Evolutionary conservation across 169 alveolate genomes (phyloP).

Genomic region (Blepharisma undulans): DNA sequence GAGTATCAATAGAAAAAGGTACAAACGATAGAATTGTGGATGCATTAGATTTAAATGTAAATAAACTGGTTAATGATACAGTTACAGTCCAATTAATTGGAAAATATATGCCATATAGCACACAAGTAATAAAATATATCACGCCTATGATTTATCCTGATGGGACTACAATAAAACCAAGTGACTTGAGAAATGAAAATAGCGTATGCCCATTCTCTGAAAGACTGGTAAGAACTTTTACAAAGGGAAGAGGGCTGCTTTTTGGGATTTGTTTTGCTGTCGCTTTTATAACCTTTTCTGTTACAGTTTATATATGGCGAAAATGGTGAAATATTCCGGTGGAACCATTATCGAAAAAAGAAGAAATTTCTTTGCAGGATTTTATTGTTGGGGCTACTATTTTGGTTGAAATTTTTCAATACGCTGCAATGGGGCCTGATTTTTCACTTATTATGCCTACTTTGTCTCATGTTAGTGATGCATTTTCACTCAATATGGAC

Average conservation of each 20-base stretch:
- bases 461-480: background rate
- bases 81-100: background rate
- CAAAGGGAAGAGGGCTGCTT: background rate
- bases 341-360: background rate
- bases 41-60: background rate
- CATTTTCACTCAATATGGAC: background rate
- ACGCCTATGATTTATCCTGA: background rate
- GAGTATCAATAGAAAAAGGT: background rate
- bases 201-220: conserved; percentile 20
- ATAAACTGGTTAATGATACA: background rate
- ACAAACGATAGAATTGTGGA: background rate
- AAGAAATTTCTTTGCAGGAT: background rate
- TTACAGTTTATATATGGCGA: background rate
- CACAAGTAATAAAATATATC: background rate
- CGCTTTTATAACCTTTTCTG: background rate
- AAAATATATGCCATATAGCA: background rate
- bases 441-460: background rate
- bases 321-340: background rate
- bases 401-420: background rate
- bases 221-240: background rate
- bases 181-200: background rate
- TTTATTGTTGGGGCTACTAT: background rate
- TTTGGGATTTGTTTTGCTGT: background rate
- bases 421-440: conserved; percentile 18
- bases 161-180: background rate